Evolutionary conservation across 805 yeast species (phyloP).

Genomic region (Lipomyces spencermartinsiae): DNA sequence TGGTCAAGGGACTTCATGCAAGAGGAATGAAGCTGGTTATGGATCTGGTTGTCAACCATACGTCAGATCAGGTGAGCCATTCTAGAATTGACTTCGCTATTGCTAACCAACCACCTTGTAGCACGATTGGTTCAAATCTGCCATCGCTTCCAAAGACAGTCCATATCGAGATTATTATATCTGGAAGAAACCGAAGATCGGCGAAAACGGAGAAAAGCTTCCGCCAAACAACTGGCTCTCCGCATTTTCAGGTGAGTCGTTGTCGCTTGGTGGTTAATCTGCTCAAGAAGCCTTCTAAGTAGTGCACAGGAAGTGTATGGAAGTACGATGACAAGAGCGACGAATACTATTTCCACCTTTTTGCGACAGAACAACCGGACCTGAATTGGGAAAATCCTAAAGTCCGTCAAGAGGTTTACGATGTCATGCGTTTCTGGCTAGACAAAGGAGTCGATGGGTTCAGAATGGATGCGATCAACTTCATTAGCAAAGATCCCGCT

Average conservation of each 20-base stretch:
- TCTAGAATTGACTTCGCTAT: neutral
- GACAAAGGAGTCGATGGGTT: conserved; percentile 65
- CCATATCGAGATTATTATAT: conserved; percentile 68
- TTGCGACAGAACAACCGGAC: conserved; percentile 64
- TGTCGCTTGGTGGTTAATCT: neutral
- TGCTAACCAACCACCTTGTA: conserved; percentile 41
- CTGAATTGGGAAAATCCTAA: conserved; percentile 65
- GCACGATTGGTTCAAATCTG: conserved; percentile 65
- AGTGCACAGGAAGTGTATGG: conserved; percentile 56
- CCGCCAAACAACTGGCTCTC: conserved; percentile 67
- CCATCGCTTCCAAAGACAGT: conserved; percentile 56
- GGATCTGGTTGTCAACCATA: conserved; percentile 66
- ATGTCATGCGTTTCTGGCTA: conserved; percentile 61
- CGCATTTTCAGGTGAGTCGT: conserved; percentile 45
- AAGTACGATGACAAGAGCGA: conserved; percentile 58
- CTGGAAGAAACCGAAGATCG: conserved; percentile 58
- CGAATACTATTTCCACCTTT: conserved; percentile 62
- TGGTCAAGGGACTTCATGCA: conserved; percentile 57
- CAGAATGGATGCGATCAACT: conserved; percentile 62
- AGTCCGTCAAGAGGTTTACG: conserved; percentile 50
- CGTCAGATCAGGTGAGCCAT: conserved; percentile 48
- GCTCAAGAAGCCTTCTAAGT: neutral
- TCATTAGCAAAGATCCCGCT: conserved; percentile 57
- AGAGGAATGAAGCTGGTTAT: conserved; percentile 60
- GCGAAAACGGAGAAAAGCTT: conserved; percentile 53